Percentiles rank a stretch among this genome's conserved stretches.
These are phyloP conservation scores for Lactarius vividus DNA, from an alignment of 768 basidiomycete species.

Conservation along the genomic window DNA sequence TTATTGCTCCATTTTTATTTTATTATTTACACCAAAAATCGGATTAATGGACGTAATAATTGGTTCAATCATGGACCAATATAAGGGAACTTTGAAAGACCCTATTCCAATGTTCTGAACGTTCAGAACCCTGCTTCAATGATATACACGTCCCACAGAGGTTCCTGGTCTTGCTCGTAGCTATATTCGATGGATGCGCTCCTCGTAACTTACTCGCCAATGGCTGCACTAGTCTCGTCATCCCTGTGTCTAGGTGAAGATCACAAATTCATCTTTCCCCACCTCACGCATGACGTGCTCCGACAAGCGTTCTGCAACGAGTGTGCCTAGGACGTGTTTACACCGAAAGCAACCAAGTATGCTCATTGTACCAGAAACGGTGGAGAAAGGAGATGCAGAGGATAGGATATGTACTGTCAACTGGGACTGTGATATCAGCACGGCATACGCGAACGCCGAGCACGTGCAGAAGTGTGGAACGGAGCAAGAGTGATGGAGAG, in stretches of 20 bases:
- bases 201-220: too few relatives aligned
- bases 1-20: too few relatives aligned
- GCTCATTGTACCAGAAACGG: not conserved
- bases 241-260: conserved; percentile 34
- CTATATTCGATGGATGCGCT: not conserved
- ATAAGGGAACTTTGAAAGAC: too few relatives aligned
- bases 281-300: conserved; percentile 50
- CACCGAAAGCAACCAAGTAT: conserved; percentile 46
- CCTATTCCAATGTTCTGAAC: too few relatives aligned
- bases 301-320: conserved; percentile 54
- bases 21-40: too few relatives aligned
- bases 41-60: too few relatives aligned
- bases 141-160: not conserved
- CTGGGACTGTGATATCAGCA: conserved; percentile 57
- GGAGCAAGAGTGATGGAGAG: conserved; percentile 43
- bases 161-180: not conserved
- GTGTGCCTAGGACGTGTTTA: conserved; percentile 72
- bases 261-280: conserved; percentile 47
- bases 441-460: conserved; percentile 66
- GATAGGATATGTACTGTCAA: conserved; percentile 64
- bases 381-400: not conserved
- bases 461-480: conserved; percentile 62
- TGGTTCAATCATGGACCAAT: too few relatives aligned
- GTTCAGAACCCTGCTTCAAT: too few relatives aligned
- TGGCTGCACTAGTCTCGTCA: too few relatives aligned